Base-by-base conservation (phyloP, 192 early-diverging fungal species). In the Entomortierella lignicola region DNA sequence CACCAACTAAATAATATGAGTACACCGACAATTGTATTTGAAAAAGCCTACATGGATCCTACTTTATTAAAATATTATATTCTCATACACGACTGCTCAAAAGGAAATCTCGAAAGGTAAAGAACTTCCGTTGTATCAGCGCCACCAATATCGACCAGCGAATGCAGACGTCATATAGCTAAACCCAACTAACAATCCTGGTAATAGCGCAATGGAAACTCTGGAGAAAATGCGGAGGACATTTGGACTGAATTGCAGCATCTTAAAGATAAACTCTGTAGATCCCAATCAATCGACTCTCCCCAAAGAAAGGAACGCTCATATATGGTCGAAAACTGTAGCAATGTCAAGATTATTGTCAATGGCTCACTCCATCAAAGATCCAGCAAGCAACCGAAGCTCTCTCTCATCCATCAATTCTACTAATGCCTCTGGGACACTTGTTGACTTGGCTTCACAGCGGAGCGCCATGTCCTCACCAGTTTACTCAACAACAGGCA, bases 21-120 rank as follows among this genome's bases (percentile, higher is more conserved):
- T 42, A 81, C 73, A 1, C 84, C 89, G 21, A 75, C 89, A 7
- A 65, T 86, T 11, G 84, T 92, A 34, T 87, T 89, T 65, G 85
- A 92, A 25, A 87, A 87, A 58, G 85, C 92, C 15, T 97, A 86
- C 80, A 83, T 95, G 58, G 95, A 96, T n/a, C 85, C 92, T 10
- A 88, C 87, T 59, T 71, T 96, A 34, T 71, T 96, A n/a, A 87
- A 93, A 55, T 92, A 92, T 77, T 95, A 92, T 67, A 75, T 98
- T 30, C 74, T 99, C 20, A 71, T 98, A 8, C 95, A 99, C 75
- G 98, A 99, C 66, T 87, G 86, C 23, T 66, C 87, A 30, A 72
- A 69, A 56, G 77, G 86, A 29, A 84, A 80, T 30, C 30, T 88
- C 12, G 88, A 69, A 67, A 89, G 85, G 91, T 83, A 84, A 77